Evolutionary conservation across 768 basidiomycete species (phyloP), one percentile per base, ranked within the genome.

Genomic region (Rickenella mellea): DNA sequence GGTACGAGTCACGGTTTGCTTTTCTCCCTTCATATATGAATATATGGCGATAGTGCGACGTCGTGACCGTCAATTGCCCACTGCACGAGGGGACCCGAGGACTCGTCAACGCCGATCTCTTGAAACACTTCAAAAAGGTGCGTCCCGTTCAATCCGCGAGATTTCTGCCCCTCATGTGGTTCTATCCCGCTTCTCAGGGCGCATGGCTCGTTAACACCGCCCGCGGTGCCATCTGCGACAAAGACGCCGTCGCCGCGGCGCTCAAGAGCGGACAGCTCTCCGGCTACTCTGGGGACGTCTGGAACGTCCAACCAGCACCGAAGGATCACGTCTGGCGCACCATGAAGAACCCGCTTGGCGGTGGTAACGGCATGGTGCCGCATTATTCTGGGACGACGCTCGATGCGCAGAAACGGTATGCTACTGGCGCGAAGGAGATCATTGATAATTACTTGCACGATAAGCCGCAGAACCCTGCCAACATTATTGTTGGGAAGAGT

Each of bases 201-300:
- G 76, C 89, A 12, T 91, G 84, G 83, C 76, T 93, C 53, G 82
- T 94, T 56, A 94, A 94, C 74, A 90, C 88, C 22, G 87, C 88
- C 40, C 86, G 89, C 51, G 91, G 91, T 32, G 91, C 91, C 30
- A 90, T 94, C 54, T 89, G 85, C 57, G 80, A 88, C 63, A 78
- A 78, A 50, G 78, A 89, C 47, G 88, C 78, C 31, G 81, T 93
- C 45, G 79, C 81, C 4, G 78, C 58, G 0, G 88, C 90, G 10
- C 58, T 94, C 43, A 69, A 75, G 65, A 78, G 73, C 40, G 90
- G 90, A 14, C 83, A 87, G 24, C 60, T 93, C 47, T 59, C 65
- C 42, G 90, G 61, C 22, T 68, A 65, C 55, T 47, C 64, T 41
- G 64, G 66, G 40, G 85, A 90, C 62, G 85, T 89, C 31, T 87